phyloP scores from a whole-genome alignment of 208 protist genomes.

The Herpetomonas samuelpessoai region DNA sequence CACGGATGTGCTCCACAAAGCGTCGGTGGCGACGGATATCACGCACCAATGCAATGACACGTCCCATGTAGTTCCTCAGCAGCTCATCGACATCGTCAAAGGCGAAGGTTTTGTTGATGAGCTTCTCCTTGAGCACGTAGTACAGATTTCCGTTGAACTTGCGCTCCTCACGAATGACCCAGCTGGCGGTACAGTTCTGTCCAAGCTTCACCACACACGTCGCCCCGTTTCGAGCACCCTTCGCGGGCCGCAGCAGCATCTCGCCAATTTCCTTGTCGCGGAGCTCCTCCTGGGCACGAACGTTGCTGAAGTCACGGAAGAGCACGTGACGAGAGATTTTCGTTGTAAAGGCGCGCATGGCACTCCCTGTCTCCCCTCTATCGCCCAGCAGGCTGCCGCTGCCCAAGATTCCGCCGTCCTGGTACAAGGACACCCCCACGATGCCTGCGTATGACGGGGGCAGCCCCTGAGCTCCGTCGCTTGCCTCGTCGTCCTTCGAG shows the following conservation, averaged over 20 bases:
- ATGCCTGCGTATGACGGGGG: neutral
- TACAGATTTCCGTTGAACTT: slow-evolving; percentile 57
- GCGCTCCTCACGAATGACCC: slow-evolving; percentile 72
- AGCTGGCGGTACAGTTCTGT: slow-evolving; percentile 48
- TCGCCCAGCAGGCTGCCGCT: slow-evolving; percentile 58
- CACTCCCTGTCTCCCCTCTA: slow-evolving; percentile 46
- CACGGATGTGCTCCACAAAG: slow-evolving; percentile 52
- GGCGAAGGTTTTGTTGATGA: slow-evolving; percentile 33
- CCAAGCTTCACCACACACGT: slow-evolving; percentile 81
- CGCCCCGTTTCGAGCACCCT: slow-evolving; percentile 29
- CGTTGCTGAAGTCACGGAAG: slow-evolving; percentile 62
- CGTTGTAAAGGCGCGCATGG: slow-evolving; percentile 58
- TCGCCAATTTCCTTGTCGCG: slow-evolving; percentile 82
- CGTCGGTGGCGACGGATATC: slow-evolving; percentile 57
- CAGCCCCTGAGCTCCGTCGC: neutral
- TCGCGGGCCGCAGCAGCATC: slow-evolving; percentile 61
- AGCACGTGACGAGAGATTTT: slow-evolving; percentile 81
- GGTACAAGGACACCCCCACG: neutral
- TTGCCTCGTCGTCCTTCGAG: slow-evolving; percentile 6
- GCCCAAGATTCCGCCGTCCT: slow-evolving; percentile 9
- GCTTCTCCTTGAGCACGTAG: slow-evolving; percentile 62
- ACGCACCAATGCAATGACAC: slow-evolving; percentile 54
- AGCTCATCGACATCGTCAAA: slow-evolving; percentile 85
- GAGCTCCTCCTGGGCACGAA: slow-evolving; percentile 43
- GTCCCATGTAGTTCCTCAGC: slow-evolving; percentile 53